Evolutionary conservation across 2,329 filamentous ascomycete genomes (phyloP).

Genomic region (Ceratocystis colombiana): DNA sequence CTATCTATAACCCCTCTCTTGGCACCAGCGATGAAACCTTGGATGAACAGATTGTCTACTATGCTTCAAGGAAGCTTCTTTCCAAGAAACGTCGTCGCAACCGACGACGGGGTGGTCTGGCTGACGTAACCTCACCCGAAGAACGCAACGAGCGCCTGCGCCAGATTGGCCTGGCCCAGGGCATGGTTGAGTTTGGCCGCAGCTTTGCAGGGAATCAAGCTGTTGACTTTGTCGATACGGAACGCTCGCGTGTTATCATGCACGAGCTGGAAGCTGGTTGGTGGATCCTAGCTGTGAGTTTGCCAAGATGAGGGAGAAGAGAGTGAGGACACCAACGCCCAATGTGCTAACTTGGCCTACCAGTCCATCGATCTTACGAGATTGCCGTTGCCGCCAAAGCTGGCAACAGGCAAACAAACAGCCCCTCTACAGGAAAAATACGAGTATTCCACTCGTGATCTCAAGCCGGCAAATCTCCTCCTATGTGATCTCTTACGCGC

Average conservation of each 20-base stretch:
- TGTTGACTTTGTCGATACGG: conserved; percentile 81
- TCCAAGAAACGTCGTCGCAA: conserved; percentile 35
- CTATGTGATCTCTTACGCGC: conserved; percentile 73
- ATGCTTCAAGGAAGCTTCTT: conserved; percentile 53
- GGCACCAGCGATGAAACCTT: conserved; percentile 50
- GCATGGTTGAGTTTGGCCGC: conserved; percentile 86
- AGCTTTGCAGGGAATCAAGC: conserved; percentile 70
- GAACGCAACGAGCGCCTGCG: conserved; percentile 77
- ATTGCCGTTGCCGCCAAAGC: conserved; percentile 49
- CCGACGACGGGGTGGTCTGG: conserved; percentile 22
- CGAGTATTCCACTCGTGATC: conserved; percentile 83
- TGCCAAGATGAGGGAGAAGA: neutral
- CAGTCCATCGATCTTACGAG: conserved; percentile 75
- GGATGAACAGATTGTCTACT: conserved; percentile 83
- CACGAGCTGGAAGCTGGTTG: conserved; percentile 82
- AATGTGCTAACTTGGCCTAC: conserved; percentile 6
- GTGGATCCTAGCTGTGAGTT: conserved; percentile 80
- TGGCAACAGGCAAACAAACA: conserved; percentile 35
- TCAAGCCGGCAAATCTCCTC: conserved; percentile 70
- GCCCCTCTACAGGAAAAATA: conserved; percentile 38
- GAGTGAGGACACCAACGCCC: neutral
- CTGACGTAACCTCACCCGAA: conserved; percentile 41
- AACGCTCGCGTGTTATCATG: conserved; percentile 73
- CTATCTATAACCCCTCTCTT: conserved; percentile 88
- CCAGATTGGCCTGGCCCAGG: conserved; percentile 91